Percentiles rank a stretch among this genome's conserved stretches.
Evolutionary conservation across 2,329 filamentous ascomycete species (phyloP).

Genomic region (Cytospora chrysosperma): DNA sequence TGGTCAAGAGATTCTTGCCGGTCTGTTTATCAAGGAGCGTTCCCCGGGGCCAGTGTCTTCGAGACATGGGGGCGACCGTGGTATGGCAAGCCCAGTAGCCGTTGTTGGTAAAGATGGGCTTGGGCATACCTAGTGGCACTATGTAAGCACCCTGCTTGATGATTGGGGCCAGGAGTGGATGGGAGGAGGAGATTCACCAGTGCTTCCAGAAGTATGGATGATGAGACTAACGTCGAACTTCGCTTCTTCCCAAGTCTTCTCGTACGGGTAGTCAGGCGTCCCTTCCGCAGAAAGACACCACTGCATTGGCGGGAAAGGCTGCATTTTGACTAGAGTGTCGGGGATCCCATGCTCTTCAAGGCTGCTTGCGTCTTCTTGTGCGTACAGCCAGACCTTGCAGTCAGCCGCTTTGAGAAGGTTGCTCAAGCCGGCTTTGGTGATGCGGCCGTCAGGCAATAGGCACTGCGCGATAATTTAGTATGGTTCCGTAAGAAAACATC

Average conservation of each 20-base stretch:
- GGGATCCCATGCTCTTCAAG: background rate
- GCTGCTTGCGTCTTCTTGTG: background rate
- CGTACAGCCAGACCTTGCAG: background rate
- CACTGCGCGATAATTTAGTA: background rate
- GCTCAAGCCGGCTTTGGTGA: background rate
- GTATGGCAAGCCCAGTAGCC: background rate
- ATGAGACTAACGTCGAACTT: background rate
- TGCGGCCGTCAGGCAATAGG: background rate
- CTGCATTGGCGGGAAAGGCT: background rate
- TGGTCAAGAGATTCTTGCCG: background rate
- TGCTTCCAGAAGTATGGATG: background rate
- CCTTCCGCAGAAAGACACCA: background rate
- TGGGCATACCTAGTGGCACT: background rate
- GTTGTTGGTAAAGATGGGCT: background rate
- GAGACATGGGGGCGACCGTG: background rate
- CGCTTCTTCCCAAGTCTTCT: background rate
- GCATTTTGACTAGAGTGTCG: no score
- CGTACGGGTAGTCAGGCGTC: background rate
- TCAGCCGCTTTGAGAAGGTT: background rate
- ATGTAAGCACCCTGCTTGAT: background rate
- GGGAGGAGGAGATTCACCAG: background rate
- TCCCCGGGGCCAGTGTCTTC: background rate
- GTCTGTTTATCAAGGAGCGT: background rate
- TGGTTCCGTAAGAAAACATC: background rate
- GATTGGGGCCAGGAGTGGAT: background rate